phyloP scores from a whole-genome alignment of 2,329 filamentous ascomycete genomes.

The Chaetomium sp. region DNA sequence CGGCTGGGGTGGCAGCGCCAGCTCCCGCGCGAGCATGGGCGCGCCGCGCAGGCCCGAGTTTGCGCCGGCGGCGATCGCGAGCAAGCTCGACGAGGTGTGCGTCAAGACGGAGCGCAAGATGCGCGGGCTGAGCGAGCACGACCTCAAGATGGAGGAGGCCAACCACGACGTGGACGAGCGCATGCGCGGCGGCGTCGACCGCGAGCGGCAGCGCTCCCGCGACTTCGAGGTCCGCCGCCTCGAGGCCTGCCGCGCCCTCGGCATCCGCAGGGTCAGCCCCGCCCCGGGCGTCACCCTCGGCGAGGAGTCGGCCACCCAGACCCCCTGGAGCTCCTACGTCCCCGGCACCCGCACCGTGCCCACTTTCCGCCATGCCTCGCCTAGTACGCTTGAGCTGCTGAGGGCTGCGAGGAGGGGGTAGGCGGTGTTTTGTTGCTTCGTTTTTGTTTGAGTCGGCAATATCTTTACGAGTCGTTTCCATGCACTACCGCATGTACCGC shows the following conservation, averaged over 20 bases:
- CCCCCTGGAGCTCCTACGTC: slow-evolving; percentile 25
- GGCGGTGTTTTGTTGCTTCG: neutral
- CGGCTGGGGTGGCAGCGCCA: slow-evolving; percentile 58
- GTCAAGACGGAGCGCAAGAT: slow-evolving; percentile 49
- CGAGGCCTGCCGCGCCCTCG: slow-evolving; percentile 49
- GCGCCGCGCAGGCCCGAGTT: slow-evolving; percentile 37
- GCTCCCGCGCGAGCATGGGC: slow-evolving; percentile 39
- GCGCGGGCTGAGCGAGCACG: slow-evolving; percentile 45
- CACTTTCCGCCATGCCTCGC: slow-evolving; percentile 25
- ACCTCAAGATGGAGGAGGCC: slow-evolving; percentile 48
- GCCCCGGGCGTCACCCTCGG: slow-evolving; percentile 26
- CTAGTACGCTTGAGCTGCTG: slow-evolving; percentile 27
- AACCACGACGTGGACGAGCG: slow-evolving; percentile 50
- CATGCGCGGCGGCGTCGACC: slow-evolving; percentile 43
- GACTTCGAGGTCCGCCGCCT: slow-evolving; percentile 53
- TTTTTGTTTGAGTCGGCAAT: neutral
- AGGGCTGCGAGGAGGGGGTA: slow-evolving; percentile 30
- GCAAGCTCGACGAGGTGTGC: slow-evolving; percentile 53
- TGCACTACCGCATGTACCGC: neutral
- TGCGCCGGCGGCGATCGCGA: slow-evolving; percentile 45
- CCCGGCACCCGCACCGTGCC: slow-evolving; percentile 25
- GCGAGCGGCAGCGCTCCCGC: slow-evolving; percentile 53
- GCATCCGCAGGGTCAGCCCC: slow-evolving; percentile 28
- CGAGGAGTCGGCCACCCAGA: slow-evolving; percentile 23
- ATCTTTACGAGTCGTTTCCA: neutral